A percentile compares a stretch with the other conserved stretches of the same genome.
Evolutionary conservation across 305 asterid genomes (phyloP).

Genomic region (Fraxinus greggii): DNA sequence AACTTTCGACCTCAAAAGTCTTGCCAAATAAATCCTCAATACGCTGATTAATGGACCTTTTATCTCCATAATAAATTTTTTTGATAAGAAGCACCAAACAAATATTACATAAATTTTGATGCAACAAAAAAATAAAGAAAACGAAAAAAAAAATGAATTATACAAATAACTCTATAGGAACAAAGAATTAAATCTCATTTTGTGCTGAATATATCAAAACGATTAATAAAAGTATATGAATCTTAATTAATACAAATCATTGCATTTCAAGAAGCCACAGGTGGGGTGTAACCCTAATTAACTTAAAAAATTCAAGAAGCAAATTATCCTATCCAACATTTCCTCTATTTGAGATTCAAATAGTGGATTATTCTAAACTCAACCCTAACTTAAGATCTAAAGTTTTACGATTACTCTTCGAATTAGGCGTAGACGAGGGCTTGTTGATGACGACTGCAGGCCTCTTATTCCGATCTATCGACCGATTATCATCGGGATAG

Average conservation of each 20-base stretch:
- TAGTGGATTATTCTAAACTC: conserved; percentile 44
- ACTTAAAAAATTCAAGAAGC: not conserved
- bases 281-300: not conserved
- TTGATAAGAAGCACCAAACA: not conserved
- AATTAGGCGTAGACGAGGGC: conserved; percentile 28
- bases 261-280: not conserved
- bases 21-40: not conserved
- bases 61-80: not conserved
- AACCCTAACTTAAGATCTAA: conserved; percentile 75
- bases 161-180: not conserved
- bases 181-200: not conserved
- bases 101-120: not conserved
- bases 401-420: conserved; percentile 42
- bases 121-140: not conserved
- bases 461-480: conserved; percentile 28
- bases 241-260: not conserved
- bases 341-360: conserved; percentile 22
- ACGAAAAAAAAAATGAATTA: not conserved
- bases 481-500: conserved; percentile 23
- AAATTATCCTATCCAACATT: not conserved
- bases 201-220: not conserved
- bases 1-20: not conserved
- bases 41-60: not conserved
- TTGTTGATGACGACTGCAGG: conserved; percentile 13
- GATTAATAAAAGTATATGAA: not conserved